A percentile compares a stretch with the other conserved stretches of the same genome.
These are phyloP conservation scores for Teunomyces lycoperdinae DNA, from an alignment of 805 yeast species.

Conservation along the genomic window DNA sequence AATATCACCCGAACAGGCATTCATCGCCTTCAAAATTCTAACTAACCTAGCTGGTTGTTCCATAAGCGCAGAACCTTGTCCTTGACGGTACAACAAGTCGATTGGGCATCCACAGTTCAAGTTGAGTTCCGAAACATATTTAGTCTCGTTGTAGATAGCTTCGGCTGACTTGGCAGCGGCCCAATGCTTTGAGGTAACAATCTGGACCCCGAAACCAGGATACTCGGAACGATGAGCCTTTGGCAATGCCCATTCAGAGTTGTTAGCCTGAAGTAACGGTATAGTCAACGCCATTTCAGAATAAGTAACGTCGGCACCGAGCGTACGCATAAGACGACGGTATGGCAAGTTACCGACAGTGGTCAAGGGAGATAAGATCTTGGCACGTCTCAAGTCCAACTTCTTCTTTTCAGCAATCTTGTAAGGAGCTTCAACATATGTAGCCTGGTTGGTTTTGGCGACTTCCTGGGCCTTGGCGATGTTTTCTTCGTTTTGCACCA, in stretches of 20 bases:
- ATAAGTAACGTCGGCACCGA: constrained; percentile 92
- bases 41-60: constrained; percentile 83
- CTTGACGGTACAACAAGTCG: constrained; percentile 87
- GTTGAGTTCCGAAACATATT: constrained; percentile 75
- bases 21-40: constrained; percentile 84
- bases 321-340: constrained; percentile 83
- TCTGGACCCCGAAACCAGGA: constrained; percentile 91
- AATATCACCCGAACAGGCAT: constrained; percentile 79
- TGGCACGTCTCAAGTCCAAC: constrained; percentile 65
- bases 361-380: constrained; percentile 91
- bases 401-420: constrained; percentile 78
- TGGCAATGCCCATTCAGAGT: constrained; percentile 96
- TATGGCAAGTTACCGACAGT: constrained; percentile 97
- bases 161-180: constrained; percentile 94
- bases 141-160: constrained; percentile 55
- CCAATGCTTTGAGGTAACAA: constrained; percentile 90
- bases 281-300: constrained; percentile 91
- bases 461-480: constrained; percentile 30
- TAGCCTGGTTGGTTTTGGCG: constrained; percentile 34
- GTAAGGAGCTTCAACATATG: constrained; percentile 76
- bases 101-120: constrained; percentile 98
- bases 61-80: constrained; percentile 92
- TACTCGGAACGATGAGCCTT: constrained; percentile 79
- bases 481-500: constrained; percentile 44
- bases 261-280: constrained; percentile 85